A percentile compares a stretch with the other conserved stretches of the same genome.
Conservation (phyloP, 208 protist genomes). For the Giardia muris region DNA sequence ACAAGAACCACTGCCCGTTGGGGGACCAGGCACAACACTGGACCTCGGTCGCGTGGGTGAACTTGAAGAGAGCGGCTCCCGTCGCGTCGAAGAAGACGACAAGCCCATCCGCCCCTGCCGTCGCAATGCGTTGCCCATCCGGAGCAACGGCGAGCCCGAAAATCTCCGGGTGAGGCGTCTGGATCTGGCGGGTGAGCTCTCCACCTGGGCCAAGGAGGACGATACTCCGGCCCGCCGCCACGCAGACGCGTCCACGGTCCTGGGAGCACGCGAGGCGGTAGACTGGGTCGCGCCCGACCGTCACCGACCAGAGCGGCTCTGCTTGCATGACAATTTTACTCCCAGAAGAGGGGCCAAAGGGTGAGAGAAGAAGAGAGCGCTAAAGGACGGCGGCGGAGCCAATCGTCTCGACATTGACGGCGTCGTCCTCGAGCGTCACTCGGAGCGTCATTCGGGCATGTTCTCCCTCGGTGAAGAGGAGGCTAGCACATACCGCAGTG, state of each 20-base stretch:
- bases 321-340: not conserved
- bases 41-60: slow-evolving; percentile 3
- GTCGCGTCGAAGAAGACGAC: slow-evolving; percentile 15
- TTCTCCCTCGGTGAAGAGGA: not conserved
- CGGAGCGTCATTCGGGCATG: not conserved
- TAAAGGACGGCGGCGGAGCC: not conserved
- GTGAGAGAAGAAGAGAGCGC: not conserved
- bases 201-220: not conserved
- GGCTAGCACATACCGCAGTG: not conserved
- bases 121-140: not conserved
- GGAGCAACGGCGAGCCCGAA: not conserved
- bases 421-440: not conserved
- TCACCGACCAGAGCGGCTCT: not conserved
- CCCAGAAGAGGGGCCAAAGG: not conserved
- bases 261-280: not conserved
- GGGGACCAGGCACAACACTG: slow-evolving; percentile 3
- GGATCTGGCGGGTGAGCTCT: not conserved
- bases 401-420: not conserved
- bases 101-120: not conserved
- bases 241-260: not conserved
- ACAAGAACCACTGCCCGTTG: not conserved
- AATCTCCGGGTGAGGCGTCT: not conserved
- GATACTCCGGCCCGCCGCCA: not conserved
- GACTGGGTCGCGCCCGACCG: not conserved
- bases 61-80: slow-evolving; percentile 27